Evolutionary conservation across 176 grass and related monocot genomes (phyloP), one percentile per base, ranked within the genome.

Genomic region (Oryza rufipogon): DNA sequence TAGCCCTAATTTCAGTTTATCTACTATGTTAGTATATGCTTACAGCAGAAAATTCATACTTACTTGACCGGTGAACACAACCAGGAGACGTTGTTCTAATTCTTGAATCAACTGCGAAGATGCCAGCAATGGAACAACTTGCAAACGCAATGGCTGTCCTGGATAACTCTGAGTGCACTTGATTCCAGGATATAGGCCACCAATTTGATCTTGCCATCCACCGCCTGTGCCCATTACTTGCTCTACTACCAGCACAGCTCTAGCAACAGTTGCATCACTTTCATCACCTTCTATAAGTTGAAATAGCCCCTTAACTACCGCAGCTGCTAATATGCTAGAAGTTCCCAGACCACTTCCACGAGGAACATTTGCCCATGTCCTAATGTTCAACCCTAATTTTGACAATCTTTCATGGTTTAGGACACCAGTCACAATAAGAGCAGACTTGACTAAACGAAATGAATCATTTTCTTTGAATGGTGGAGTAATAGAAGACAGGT

Each of bases 181-280:
- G 88, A 98, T 95, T 63, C 96, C 96, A 19, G 91, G 91, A 74
- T 95, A 98, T 13, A 98, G 66, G 46, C 89, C 96, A 34, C 96
- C 96, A 54, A 98, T 93, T 76, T 98, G 96, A 82, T 98, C 96
- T 72, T 98, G 96, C 96, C 96, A 98, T 10, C 96, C 96, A 49
- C 96, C 96, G 22, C 96, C 93, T 3, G 96, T 95, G 25, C 96
- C 96, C 96, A 98, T 98, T 86, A 95, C 85, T 82, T 98, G 93
- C 26, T 95, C 96, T 68, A 92, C 75, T 47, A 95, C 87, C 75
- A 98, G 82, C 77, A 98, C 93, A 77, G 88, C 88, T 77, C 91
- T 91, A 47, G 89, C 93, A 70, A 98, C 89, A 86, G 82, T 93
- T 34, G 90, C 96, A 36, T 95, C 83, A 14, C 83, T 83, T 76